Evolutionary conservation across 2,329 filamentous ascomycete species (phyloP), one percentile per base, ranked within the genome.

Genomic region (Myriosclerotinia duriaeana): DNA sequence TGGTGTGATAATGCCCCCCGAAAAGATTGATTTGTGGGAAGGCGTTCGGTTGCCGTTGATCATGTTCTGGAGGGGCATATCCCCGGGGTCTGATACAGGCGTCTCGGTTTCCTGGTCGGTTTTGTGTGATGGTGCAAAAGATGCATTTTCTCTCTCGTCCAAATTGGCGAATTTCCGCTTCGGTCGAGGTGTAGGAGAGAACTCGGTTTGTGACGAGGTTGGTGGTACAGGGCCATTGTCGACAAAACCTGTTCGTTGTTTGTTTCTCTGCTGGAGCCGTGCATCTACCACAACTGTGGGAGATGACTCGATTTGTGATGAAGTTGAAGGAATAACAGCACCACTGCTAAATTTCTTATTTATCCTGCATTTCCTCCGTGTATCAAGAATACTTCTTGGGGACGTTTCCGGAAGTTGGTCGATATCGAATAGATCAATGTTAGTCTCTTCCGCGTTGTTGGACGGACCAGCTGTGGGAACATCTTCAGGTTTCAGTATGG

Each of bases 341-440:
- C 48, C 38, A n/a, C 58, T 66, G 14, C 40, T 34, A 26, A 56
- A 36, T 40, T 30, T 66, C 26, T 26, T 61, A 12, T 53, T 44
- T 8, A 15, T 26, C 11, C n/a, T 61, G 30, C 14, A 17, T 40
- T 61, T 61, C 6, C 14, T 50, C 9, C 55, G 64, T 15, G 54
- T 30, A 17, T 66, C 64, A 17, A 66, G 36, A 44, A 48, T 55
- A 53, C 26, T 65, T 52, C 22, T 66, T 46, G 64, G 46, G 15
- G 64, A 66, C 8, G 54, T 66, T 53, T 66, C 64, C 20, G 55
- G 46, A 26, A 66, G 36, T n/a, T 53, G 26, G 3, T 40, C 17
- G 5, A 66, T 61, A 61, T 66, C 55, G 20, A 66, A 66, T 5
- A 66, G 3, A 44, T 61, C 48, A n/a, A 65, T n/a, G 5, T 14